Base-by-base conservation (phyloP, 1,139 yeast species). In the Candida sp. region DNA sequence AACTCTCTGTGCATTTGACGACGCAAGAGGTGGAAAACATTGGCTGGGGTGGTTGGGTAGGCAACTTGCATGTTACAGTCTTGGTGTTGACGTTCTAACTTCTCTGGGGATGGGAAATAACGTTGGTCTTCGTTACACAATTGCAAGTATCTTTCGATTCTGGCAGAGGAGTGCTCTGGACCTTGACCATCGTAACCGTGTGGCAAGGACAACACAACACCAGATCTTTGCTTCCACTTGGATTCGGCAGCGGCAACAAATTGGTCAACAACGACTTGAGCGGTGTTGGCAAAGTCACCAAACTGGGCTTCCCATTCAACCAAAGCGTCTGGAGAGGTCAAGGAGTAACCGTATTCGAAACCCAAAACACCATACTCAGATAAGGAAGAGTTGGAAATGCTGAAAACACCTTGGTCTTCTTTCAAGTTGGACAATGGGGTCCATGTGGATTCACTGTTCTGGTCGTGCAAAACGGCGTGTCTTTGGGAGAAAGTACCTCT, bases 151-250 rank as follows among this genome's bases (percentile, higher is more conserved):
- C 99, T 88, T 80, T 96, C 99, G 54, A 96, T 78, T 83, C 99
- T 88, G 66, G 97, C 98, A 55, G 97, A 90, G 35, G 99, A 94
- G 77, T 96, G 99, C 78, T 96, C 99, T 60, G 99, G 99, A 66
- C 99, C 99, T 80, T 94, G 99, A 62, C 99, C 99, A 73, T 96
- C 99, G 71, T 93, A 96, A 78, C 99, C 99, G 71, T 96, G 99
- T 55, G 99, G 99, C 72, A 96, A 83, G 5, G 98, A 90, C 63
- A 96, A 78, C 46, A 94, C 97, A 59, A 96, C 72, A 70, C 99
- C 99, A 22, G 97, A 90, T 78, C 99, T 90, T 82, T 96, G 99
- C 71, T 90, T 90, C 99, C 99, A 96, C 78, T 96, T 96, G 61
- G 92, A 85, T 79, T 96, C 99, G 70, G 96, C 99, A 68, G 94